Evolutionary conservation across 768 basidiomycete species (phyloP).

Genomic region (Podaxis pistillaris): DNA sequence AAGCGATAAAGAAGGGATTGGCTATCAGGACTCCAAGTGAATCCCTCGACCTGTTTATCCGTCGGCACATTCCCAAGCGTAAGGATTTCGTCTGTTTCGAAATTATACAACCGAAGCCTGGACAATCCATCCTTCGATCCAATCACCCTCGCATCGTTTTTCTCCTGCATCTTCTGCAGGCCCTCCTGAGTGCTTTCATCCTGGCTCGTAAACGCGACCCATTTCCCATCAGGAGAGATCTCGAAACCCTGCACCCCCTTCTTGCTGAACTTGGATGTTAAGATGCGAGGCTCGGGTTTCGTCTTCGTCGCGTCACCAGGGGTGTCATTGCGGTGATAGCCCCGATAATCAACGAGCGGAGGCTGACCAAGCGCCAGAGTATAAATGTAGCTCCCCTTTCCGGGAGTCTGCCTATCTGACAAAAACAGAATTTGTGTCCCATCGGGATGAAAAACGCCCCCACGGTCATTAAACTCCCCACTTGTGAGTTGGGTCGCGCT

Average conservation of each 20-base stretch:
- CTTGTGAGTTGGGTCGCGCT: slow-evolving; percentile 28
- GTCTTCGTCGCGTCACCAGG: slow-evolving; percentile 3
- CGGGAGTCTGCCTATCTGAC: slow-evolving; percentile 28
- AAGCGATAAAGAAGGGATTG: slow-evolving; percentile 29
- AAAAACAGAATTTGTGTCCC: slow-evolving; percentile 27
- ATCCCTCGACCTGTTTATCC: slow-evolving; percentile 29
- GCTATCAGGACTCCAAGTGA: slow-evolving; percentile 32
- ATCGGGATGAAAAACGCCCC: slow-evolving; percentile 32
- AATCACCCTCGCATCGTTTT: slow-evolving; percentile 27
- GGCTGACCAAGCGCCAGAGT: slow-evolving; percentile 10
- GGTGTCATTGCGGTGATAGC: slow-evolving; percentile 17
- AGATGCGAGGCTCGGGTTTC: slow-evolving; percentile 12
- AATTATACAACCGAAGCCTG: slow-evolving; percentile 25
- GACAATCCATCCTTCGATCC: slow-evolving; percentile 23
- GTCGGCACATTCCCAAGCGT: slow-evolving; percentile 19
- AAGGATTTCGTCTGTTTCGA: slow-evolving; percentile 22
- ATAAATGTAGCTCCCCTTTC: slow-evolving; percentile 19
- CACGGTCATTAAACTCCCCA: slow-evolving; percentile 27
- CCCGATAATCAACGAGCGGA: slow-evolving; percentile 11
- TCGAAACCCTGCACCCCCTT: slow-evolving; percentile 27
- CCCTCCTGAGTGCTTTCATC: slow-evolving; percentile 19
- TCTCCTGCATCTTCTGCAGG: slow-evolving; percentile 17
- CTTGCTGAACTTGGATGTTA: slow-evolving; percentile 12
- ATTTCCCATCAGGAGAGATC: slow-evolving; percentile 30
- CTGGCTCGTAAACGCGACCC: slow-evolving; percentile 27